These are phyloP conservation scores for Pneumocystis canis DNA, from an alignment of 1,139 yeast species.

Conservation along the genomic window DNA sequence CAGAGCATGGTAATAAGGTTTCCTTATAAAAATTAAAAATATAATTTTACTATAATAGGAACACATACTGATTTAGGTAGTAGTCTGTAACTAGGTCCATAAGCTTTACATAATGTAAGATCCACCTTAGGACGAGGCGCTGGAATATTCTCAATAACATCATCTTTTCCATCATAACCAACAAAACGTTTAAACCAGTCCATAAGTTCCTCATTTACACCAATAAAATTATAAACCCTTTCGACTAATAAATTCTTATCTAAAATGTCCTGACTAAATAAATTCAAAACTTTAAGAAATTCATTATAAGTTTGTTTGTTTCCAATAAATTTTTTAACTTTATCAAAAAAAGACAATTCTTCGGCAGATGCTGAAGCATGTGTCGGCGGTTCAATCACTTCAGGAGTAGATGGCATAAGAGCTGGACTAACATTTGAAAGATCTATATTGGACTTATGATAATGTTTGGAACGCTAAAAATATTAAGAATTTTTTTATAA, in stretches of 20 bases:
- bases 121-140: conserved; percentile 75
- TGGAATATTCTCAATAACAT: conserved; percentile 69
- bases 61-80: conserved; percentile 53
- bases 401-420: conserved; percentile 72
- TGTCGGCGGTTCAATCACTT: conserved; percentile 58
- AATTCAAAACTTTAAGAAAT: conserved; percentile 69
- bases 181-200: conserved; percentile 88
- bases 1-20: conserved; percentile 94
- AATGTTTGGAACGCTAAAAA: not conserved
- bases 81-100: conserved; percentile 84
- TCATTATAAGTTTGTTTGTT: conserved; percentile 84
- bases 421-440: conserved; percentile 38
- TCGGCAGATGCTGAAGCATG: conserved; percentile 30
- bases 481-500: not conserved
- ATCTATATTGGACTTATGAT: not conserved
- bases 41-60: not conserved
- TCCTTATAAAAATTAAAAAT: conserved; percentile 27
- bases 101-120: conserved; percentile 59
- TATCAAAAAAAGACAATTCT: conserved; percentile 81
- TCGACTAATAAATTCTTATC: conserved; percentile 71
- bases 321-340: conserved; percentile 77
- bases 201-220: conserved; percentile 62
- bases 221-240: conserved; percentile 72
- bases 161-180: conserved; percentile 49
- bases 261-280: conserved; percentile 79